These are phyloP conservation scores for Drechslerella stenobrocha DNA, from an alignment of 2,329 filamentous ascomycete species.

Conservation along the genomic window DNA sequence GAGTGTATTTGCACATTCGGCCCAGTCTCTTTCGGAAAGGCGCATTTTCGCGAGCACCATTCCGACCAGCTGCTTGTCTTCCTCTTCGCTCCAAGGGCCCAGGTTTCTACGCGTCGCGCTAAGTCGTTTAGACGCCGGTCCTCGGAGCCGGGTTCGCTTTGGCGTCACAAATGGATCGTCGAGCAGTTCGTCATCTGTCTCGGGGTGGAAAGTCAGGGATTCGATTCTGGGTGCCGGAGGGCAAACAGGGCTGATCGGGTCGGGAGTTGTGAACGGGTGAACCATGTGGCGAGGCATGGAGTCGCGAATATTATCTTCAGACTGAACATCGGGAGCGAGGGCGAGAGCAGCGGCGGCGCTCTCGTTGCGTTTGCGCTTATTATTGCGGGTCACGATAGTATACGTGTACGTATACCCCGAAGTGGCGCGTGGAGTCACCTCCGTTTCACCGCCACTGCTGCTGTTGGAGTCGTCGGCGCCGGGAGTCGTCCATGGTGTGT, in stretches of 20 bases:
- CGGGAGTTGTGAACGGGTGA: constrained; percentile 32
- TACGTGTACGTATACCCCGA: constrained; percentile 41
- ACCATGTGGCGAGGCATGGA: constrained; percentile 22
- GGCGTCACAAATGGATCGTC: constrained; percentile 47
- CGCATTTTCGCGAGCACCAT: constrained; percentile 69
- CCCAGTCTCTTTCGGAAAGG: constrained; percentile 68
- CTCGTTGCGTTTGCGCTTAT: constrained; percentile 40
- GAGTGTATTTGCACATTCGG: constrained; percentile 67
- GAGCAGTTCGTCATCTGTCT: constrained; percentile 38
- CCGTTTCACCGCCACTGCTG: constrained; percentile 18
- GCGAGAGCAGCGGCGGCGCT: constrained; percentile 7
- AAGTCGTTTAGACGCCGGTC: constrained; percentile 37
- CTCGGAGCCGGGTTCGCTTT: constrained; percentile 40
- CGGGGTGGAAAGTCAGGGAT: constrained; percentile 34
- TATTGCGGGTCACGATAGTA: constrained; percentile 46
- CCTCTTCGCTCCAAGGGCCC: constrained; percentile 63
- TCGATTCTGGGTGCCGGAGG: constrained; percentile 40
- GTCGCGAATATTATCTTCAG: constrained; percentile 3
- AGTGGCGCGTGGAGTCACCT: constrained; percentile 27
- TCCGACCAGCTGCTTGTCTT: constrained; percentile 69
- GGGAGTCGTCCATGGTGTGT: constrained; percentile 42
- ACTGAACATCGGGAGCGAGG: background rate
- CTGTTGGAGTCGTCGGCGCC: constrained; percentile 10
- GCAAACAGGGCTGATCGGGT: constrained; percentile 21
- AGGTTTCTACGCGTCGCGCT: constrained; percentile 33